phyloP scores from a whole-genome alignment of 73 alveolate genomes.

The Paramecium caudatum region DNA sequence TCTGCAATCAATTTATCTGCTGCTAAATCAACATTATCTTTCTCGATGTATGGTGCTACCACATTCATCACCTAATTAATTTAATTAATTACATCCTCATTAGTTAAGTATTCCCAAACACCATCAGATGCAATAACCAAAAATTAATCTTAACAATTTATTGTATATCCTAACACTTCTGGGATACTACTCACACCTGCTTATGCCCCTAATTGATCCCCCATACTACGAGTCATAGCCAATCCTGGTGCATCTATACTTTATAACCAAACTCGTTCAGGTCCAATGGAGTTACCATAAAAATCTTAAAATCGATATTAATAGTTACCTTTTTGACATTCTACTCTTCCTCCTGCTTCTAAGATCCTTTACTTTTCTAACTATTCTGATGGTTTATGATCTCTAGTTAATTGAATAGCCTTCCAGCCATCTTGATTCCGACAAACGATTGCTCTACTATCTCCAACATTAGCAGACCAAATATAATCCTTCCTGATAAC shows the following conservation, averaged over 20 bases:
- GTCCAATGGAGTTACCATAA: conserved; percentile 90
- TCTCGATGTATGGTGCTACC: conserved; percentile 59
- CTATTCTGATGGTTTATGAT: conserved; percentile 90
- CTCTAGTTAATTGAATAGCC: conserved; percentile 87
- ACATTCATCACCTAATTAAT: conserved; percentile 65
- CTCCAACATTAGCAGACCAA: conserved; percentile 94
- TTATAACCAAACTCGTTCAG: conserved; percentile 95
- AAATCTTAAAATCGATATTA: conserved; percentile 66
- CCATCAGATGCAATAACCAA: conserved; percentile 75
- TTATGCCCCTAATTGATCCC: conserved; percentile 90
- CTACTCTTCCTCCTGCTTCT: conserved; percentile 85
- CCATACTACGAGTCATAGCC: conserved; percentile 98
- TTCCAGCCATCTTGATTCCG: conserved; percentile 83
- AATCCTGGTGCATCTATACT: conserved; percentile 96
- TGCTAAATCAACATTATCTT: conserved; percentile 67
- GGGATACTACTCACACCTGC: conserved; percentile 90
- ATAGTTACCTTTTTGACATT: conserved; percentile 77
- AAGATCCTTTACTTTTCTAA: conserved; percentile 86
- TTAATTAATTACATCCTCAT: conserved; percentile 46
- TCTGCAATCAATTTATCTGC: conserved; percentile 74
- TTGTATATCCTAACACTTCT: conserved; percentile 81
- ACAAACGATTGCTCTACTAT: conserved; percentile 88
- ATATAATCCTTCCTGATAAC: conserved; percentile 81
- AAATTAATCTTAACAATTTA: conserved; percentile 47
- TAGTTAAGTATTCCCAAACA: conserved; percentile 72